Evolutionary conservation across 768 basidiomycete species (phyloP).

Genomic region (Boletus tomentosulus): DNA sequence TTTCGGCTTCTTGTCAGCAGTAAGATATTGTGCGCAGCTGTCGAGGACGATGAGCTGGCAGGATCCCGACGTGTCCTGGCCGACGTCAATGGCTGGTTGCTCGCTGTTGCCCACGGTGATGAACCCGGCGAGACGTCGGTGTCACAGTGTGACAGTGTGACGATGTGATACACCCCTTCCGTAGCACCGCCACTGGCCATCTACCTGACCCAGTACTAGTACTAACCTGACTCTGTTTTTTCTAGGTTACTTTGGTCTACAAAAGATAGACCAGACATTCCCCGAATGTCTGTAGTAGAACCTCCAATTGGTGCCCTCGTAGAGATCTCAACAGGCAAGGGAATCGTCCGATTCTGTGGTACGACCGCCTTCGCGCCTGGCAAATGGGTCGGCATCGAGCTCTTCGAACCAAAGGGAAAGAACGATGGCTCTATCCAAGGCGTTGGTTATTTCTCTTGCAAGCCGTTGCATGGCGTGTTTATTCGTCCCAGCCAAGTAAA

Average conservation of each 20-base stretch:
- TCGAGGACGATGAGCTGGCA: not conserved
- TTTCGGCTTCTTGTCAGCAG: constrained; percentile 1
- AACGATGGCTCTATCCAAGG: constrained; percentile 91
- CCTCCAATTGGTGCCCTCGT: constrained; percentile 70
- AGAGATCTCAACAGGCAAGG: constrained; percentile 73
- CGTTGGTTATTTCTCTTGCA: constrained; percentile 77
- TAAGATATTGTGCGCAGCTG: not conserved
- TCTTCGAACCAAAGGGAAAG: constrained; percentile 82
- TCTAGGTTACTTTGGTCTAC: constrained; percentile 1
- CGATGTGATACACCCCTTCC: not conserved
- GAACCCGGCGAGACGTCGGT: constrained; percentile 6
- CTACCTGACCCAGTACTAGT: not conserved
- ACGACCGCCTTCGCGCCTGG: constrained; percentile 79
- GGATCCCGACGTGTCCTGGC: constrained; percentile 1
- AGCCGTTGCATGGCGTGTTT: constrained; percentile 78
- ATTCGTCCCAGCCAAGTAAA: constrained; percentile 84
- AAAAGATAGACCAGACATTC: not conserved
- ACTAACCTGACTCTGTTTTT: not conserved
- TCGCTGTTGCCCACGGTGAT: constrained; percentile 10
- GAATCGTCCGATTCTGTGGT: constrained; percentile 83
- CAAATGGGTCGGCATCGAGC: constrained; percentile 94
- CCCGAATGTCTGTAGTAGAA: constrained; percentile 37
- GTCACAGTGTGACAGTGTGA: constrained; percentile 6
- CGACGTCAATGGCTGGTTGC: not conserved
- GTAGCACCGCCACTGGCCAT: constrained; percentile 15